phyloP scores from a whole-genome alignment of 78 protist species.

The Neovahlkampfia damariscottae region DNA sequence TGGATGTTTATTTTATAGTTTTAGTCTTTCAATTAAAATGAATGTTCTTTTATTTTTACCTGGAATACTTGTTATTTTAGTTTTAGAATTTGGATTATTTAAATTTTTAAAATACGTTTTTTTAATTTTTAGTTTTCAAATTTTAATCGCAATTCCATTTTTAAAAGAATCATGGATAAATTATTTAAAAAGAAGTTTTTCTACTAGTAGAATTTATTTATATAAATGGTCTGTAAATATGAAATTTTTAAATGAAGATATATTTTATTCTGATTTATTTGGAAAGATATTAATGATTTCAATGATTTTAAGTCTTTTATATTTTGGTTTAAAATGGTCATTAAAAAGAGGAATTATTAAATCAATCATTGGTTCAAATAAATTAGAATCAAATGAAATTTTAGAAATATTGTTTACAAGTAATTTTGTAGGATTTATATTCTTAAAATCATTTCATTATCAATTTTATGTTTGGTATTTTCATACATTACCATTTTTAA shows the following conservation, averaged over 20 bases:
- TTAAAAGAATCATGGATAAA: conserved; percentile 20
- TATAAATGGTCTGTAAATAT: conserved; percentile 83
- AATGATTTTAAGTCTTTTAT: not conserved
- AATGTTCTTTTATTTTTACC: conserved; percentile 69
- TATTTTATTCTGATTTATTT: not conserved
- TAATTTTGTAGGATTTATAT: conserved; percentile 73
- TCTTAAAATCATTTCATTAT: conserved; percentile 77
- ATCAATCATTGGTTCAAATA: not conserved
- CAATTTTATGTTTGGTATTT: conserved; percentile 88
- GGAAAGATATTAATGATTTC: not conserved
- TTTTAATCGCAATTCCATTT: conserved; percentile 63
- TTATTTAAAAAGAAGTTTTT: conserved; percentile 59
- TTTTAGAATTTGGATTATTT: conserved; percentile 33
- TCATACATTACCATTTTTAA: conserved; percentile 65
- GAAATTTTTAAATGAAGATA: conserved; percentile 26
- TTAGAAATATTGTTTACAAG: conserved; percentile 38
- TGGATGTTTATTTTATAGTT: not conserved
- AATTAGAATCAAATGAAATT: not conserved
- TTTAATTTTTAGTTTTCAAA: not conserved
- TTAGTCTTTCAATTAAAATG: conserved; percentile 75
- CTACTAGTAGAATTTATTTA: conserved; percentile 48
- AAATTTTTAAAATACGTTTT: conserved; percentile 16
- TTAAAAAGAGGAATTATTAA: not conserved
- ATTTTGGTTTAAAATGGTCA: not conserved
- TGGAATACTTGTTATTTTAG: conserved; percentile 41